A percentile compares a stretch with the other conserved stretches of the same genome.
phyloP scores from a whole-genome alignment of 2,329 filamentous ascomycete species.

The Exophiala viscosa region DNA sequence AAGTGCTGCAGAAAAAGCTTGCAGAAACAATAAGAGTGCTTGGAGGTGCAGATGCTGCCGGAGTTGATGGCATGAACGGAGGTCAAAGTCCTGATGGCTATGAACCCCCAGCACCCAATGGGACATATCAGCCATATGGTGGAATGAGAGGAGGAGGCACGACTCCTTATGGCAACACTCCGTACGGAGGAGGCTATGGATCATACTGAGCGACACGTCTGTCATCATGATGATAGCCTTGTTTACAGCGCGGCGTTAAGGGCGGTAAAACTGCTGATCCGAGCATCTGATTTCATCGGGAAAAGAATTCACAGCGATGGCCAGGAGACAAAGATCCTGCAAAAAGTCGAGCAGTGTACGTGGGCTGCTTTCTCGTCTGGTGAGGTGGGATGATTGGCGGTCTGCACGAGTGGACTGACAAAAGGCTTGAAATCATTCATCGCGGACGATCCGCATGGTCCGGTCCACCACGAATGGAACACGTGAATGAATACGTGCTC shows the following conservation, averaged over 20 bases:
- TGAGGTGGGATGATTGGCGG: too few species aligned
- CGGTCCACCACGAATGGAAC: too few species aligned
- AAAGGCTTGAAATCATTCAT: too few species aligned
- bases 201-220: slow-evolving; percentile 7
- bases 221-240: not conserved
- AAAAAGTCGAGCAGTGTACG: too few species aligned
- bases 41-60: slow-evolving; percentile 41
- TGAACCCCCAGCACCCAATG: slow-evolving; percentile 39
- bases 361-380: too few species aligned
- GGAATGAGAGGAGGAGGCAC: slow-evolving; percentile 47
- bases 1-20: slow-evolving; percentile 84
- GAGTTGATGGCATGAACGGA: slow-evolving; percentile 41
- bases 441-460: too few species aligned
- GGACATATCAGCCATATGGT: slow-evolving; percentile 63
- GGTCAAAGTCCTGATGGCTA: slow-evolving; percentile 53
- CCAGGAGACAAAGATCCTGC: too few species aligned
- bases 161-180: slow-evolving; percentile 59
- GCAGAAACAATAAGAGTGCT: slow-evolving; percentile 68
- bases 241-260: slow-evolving; percentile 23
- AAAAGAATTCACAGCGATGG: too few species aligned
- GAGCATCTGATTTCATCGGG: too few species aligned
- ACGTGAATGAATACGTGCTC: too few species aligned
- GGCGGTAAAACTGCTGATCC: not conserved
- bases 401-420: too few species aligned
- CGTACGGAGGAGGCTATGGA: slow-evolving; percentile 43